phyloP scores from a whole-genome alignment of 768 basidiomycete genomes.

The Jaapia argillacea region DNA sequence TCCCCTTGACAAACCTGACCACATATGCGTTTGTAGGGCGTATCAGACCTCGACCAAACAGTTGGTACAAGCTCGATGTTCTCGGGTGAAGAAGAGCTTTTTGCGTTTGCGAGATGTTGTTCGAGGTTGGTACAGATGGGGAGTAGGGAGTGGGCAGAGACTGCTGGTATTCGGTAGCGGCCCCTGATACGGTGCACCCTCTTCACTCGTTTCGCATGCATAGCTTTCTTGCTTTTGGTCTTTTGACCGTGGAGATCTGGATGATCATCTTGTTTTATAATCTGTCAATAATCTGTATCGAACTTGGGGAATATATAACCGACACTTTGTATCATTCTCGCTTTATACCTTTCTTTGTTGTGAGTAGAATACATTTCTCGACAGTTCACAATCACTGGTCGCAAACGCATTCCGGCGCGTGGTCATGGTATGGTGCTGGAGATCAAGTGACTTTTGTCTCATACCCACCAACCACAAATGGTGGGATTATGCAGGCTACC shows the following conservation, averaged over 20 bases:
- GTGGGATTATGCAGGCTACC: too few relatives aligned
- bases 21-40: slow-evolving; percentile 39
- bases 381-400: too few relatives aligned
- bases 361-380: too few relatives aligned
- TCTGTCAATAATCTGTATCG: too few relatives aligned
- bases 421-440: too few relatives aligned
- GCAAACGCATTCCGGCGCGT: too few relatives aligned
- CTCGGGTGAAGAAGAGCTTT: slow-evolving; percentile 92
- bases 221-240: not conserved
- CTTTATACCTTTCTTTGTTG: too few relatives aligned
- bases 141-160: slow-evolving; percentile 75
- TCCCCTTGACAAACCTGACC: slow-evolving; percentile 1
- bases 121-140: slow-evolving; percentile 86
- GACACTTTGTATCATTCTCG: too few relatives aligned
- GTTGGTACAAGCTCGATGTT: slow-evolving; percentile 87
- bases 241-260: not conserved
- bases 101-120: slow-evolving; percentile 93
- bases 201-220: not conserved
- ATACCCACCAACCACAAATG: too few relatives aligned
- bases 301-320: too few relatives aligned
- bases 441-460: too few relatives aligned
- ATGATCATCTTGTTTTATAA: not conserved
- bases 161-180: slow-evolving; percentile 18
- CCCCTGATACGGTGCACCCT: not conserved
- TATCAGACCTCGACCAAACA: slow-evolving; percentile 63